A percentile compares a stretch with the other conserved stretches of the same genome.
Conservation (phyloP, 352 stramenopile species). For the Phytophthora pseudosyringae region DNA sequence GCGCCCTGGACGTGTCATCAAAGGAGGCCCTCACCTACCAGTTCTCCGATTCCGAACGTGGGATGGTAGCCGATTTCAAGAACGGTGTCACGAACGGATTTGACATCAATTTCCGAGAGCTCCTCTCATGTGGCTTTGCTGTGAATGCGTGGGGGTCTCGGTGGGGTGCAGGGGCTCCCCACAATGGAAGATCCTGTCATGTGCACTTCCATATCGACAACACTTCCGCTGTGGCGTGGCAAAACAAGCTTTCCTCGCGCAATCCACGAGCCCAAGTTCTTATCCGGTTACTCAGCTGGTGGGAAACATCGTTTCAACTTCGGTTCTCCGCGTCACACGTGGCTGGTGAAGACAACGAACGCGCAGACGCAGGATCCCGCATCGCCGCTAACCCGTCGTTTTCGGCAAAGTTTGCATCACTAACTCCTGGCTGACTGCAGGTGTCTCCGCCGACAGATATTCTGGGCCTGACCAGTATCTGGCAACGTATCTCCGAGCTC, state of each 20-base stretch:
- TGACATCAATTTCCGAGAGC: slow-evolving; percentile 41
- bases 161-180: not conserved
- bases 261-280: slow-evolving; percentile 19
- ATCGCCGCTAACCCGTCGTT: not conserved
- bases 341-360: not conserved
- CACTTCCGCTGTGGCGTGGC: slow-evolving; percentile 11
- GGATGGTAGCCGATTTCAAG: not conserved
- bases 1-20: too few relatives aligned
- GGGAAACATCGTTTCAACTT: not conserved
- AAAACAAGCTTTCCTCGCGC: not conserved
- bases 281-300: not conserved
- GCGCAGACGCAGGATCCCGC: slow-evolving; percentile 1
- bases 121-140: slow-evolving; percentile 17
- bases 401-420: slow-evolving; percentile 24
- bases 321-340: slow-evolving; percentile 12
- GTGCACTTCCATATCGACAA: slow-evolving; percentile 31
- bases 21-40: not conserved
- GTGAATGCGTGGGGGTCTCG: not conserved
- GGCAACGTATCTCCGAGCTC: slow-evolving; percentile 12
- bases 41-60: not conserved
- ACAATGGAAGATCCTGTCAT: not conserved
- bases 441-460: slow-evolving; percentile 2
- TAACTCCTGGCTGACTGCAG: slow-evolving; percentile 10
- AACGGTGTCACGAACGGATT: slow-evolving; percentile 6
- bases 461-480: slow-evolving; percentile 1